phyloP scores from a whole-genome alignment of 2,329 filamentous ascomycete genomes.

The Fusarium annulatum region DNA sequence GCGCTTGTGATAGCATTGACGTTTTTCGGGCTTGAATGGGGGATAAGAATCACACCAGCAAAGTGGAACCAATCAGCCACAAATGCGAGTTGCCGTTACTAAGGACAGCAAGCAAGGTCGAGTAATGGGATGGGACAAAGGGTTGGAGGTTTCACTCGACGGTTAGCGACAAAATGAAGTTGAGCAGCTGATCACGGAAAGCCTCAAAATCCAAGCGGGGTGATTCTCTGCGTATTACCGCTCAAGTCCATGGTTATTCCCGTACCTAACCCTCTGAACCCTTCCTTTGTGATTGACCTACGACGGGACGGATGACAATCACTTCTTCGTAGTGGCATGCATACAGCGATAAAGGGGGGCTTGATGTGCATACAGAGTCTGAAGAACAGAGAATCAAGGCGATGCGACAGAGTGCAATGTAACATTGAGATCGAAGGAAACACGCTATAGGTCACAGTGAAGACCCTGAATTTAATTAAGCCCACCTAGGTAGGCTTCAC shows the following conservation, averaged over 20 bases:
- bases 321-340: background rate
- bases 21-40: background rate
- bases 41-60: constrained; percentile 12
- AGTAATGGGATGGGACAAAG: background rate
- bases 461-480: background rate
- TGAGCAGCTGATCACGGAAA: constrained; percentile 1
- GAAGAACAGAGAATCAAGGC: background rate
- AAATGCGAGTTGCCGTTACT: constrained; percentile 15
- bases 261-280: background rate
- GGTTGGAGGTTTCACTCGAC: background rate
- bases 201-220: constrained; percentile 8
- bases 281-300: background rate
- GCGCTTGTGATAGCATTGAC: constrained; percentile 10
- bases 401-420: background rate
- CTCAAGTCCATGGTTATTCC: background rate
- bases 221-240: background rate
- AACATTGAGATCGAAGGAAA: background rate
- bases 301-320: background rate
- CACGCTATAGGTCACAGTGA: background rate
- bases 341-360: background rate
- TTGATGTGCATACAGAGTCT: background rate
- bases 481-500: background rate
- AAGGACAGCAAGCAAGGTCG: background rate
- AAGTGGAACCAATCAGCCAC: constrained; percentile 29
- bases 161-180: background rate